These are phyloP conservation scores for Ustilago hordei DNA, from an alignment of 1,284 basidiomycete species.

Conservation along the genomic window DNA sequence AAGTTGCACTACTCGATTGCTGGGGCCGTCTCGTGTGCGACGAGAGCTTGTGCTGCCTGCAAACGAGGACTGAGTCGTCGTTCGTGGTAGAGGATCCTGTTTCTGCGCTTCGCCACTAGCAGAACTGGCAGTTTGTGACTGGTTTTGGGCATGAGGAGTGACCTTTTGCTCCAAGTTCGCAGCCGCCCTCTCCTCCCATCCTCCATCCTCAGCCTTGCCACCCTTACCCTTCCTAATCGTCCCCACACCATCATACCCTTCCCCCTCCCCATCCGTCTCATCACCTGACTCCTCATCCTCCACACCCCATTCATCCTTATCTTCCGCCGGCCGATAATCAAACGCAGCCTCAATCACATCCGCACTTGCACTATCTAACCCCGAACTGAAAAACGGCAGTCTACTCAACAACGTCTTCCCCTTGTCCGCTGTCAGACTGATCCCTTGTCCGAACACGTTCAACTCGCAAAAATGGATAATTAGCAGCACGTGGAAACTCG, in stretches of 20 bases:
- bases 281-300: conserved; percentile 22
- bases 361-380: conserved; percentile 23
- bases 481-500: conserved; percentile 87
- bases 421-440: conserved; percentile 57
- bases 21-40: conserved; percentile 14
- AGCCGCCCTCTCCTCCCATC: conserved; percentile 38
- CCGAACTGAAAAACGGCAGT: conserved; percentile 27
- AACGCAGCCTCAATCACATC: conserved; percentile 54
- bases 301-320: conserved; percentile 26
- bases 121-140: not conserved
- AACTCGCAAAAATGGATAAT: conserved; percentile 85
- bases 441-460: conserved; percentile 71
- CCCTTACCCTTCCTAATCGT: not conserved
- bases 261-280: conserved; percentile 30
- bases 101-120: not conserved
- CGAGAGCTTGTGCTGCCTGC: conserved; percentile 30
- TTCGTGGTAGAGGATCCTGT: conserved; percentile 24
- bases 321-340: conserved; percentile 29
- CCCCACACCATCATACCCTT: not conserved
- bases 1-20: conserved; percentile 19
- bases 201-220: conserved; percentile 8
- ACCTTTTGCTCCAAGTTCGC: conserved; percentile 20
- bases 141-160: conserved; percentile 6
- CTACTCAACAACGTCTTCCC: conserved; percentile 36
- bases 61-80: conserved; percentile 26